Percentiles rank a stretch among this genome's conserved stretches.
Conservation (phyloP, 306 rosid species). For the Quercus glauca region DNA sequence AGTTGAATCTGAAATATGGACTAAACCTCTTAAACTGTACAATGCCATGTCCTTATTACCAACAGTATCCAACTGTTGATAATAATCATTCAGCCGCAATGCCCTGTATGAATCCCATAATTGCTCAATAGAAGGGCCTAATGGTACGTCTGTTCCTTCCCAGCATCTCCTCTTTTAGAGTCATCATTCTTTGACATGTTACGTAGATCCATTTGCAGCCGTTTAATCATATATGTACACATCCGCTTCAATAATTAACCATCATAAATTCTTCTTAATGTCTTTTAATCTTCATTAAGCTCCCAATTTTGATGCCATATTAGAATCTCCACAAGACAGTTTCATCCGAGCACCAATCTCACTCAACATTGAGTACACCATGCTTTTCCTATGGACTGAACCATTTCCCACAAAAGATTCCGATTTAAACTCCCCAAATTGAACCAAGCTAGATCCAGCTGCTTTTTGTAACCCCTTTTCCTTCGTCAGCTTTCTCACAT, state of each 20-base stretch:
- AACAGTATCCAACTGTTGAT: neutral
- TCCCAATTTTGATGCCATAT: slow-evolving; percentile 3
- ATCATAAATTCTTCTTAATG: neutral
- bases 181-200: slow-evolving; percentile 1
- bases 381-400: slow-evolving; percentile 37
- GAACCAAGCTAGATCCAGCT: slow-evolving; percentile 45
- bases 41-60: neutral
- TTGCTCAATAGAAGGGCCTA: neutral
- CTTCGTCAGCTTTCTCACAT: slow-evolving; percentile 54
- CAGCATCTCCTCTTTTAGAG: slow-evolving; percentile 9
- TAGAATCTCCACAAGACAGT: slow-evolving; percentile 21
- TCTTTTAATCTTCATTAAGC: slow-evolving; percentile 3
- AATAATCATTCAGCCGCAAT: no score
- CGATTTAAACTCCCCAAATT: slow-evolving; percentile 41
- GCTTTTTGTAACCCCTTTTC: slow-evolving; percentile 48
- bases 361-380: slow-evolving; percentile 53
- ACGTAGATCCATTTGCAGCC: neutral
- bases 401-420: slow-evolving; percentile 23
- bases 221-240: neutral
- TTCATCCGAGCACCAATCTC: slow-evolving; percentile 48
- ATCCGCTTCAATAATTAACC: neutral
- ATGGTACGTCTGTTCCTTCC: neutral
- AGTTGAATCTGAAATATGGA: neutral
- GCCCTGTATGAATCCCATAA: neutral
- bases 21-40: neutral